Evolutionary conservation across 345 rosid species (phyloP), one percentile per base, ranked within the genome.

Genomic region (Physaria fendleri): DNA sequence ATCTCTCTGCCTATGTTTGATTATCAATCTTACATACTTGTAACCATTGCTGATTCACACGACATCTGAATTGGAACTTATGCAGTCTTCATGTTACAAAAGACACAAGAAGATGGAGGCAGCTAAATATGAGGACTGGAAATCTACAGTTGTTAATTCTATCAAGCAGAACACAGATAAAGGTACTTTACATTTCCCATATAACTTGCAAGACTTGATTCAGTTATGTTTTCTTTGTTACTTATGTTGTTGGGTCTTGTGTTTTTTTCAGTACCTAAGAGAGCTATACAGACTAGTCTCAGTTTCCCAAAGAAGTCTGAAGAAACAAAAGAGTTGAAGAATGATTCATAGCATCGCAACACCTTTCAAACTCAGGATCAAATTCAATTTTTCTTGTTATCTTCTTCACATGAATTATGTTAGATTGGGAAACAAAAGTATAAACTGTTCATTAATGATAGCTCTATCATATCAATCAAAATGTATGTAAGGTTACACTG

Each of bases 71-170:
- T 47, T 47, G 14, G n/a, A n/a, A n/a, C 53, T 56, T 48, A 8
- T 66, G 65, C 81, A 91, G 98, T 59, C 69, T 49, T 81, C 92
- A 22, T 71, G 87, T 65, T 71, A 80, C 77, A 88, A 85, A 66
- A 75, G 78, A 76, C 83, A 76, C 2, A 88, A 88, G 66, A 76
- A 60, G 63, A 71, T 24, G 64, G 90, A 81, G 58, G 83, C 77
- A 61, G 73, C 42, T 47, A 82, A 64, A 49, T 88, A 85, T 46
- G 87, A 85, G 62, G 81, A 88, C 12, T 88, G 96, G 90, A 92
- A 92, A 65, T 77, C 96, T 1, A 59, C 83, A 4, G 87, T 92
- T 5, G 47, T 84, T 8, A 56, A 80, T 59, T 77, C 93, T 0
- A 80, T 82, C 43, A 75, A 77, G 41, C 45, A 76, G 45, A 76